These are phyloP conservation scores for Aspergillus pseudonomiae DNA, from an alignment of 2,329 filamentous ascomycete genomes.

Conservation along the genomic window DNA sequence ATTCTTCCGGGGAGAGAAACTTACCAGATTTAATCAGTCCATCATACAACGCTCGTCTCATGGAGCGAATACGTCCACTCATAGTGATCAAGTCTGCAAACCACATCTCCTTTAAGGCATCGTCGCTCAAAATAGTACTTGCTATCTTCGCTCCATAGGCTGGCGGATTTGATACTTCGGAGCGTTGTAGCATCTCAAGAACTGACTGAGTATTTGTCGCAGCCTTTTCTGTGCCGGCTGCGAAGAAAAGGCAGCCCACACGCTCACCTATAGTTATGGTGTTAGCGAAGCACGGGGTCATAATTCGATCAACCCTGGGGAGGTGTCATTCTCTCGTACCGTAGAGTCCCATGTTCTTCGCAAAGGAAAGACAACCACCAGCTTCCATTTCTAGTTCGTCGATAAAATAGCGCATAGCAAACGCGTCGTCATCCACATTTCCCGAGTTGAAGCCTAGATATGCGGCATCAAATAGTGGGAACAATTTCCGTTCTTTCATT, in stretches of 20 bases:
- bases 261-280: conserved; percentile 14
- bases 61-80: conserved; percentile 87
- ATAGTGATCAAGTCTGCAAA: conserved; percentile 85
- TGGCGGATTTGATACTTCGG: conserved; percentile 92
- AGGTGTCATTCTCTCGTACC: conserved; percentile 13
- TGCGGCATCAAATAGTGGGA: conserved; percentile 66
- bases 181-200: conserved; percentile 40
- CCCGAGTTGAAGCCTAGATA: conserved; percentile 35
- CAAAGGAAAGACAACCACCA: conserved; percentile 59
- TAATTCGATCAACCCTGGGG: neutral
- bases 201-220: conserved; percentile 18
- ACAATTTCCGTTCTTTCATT: conserved; percentile 74
- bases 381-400: conserved; percentile 73
- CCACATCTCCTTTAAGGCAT: conserved; percentile 79
- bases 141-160: conserved; percentile 89
- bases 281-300: neutral
- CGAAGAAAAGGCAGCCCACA: conserved; percentile 14
- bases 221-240: neutral
- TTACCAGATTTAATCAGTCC: conserved; percentile 46
- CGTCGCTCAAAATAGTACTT: conserved; percentile 75
- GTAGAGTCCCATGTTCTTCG: conserved; percentile 53
- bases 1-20: conserved; percentile 34
- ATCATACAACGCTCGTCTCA: conserved; percentile 74
- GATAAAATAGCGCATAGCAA: conserved; percentile 28
- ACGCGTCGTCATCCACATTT: conserved; percentile 30